A percentile compares a stretch with the other conserved stretches of the same genome.
Evolutionary conservation across 2,329 filamentous ascomycete species (phyloP).

Genomic region (Claviceps sp.): DNA sequence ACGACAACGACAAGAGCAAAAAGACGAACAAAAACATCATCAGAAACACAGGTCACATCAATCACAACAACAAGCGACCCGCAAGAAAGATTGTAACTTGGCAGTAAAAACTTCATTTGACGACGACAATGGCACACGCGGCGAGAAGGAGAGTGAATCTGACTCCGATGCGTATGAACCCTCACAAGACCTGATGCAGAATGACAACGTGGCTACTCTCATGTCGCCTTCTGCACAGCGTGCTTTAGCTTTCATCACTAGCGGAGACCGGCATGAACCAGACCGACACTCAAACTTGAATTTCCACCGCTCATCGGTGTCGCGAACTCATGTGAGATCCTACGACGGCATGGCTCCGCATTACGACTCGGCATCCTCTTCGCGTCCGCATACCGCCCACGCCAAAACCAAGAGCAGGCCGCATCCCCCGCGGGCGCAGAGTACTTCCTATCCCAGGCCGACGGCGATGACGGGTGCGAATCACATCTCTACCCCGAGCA

Average conservation of each 20-base stretch:
- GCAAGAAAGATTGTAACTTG: constrained; percentile 16
- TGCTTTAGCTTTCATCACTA: constrained; percentile 37
- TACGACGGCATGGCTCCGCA: constrained; percentile 12
- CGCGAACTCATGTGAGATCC: constrained; percentile 21
- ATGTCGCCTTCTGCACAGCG: constrained; percentile 35
- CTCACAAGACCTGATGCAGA: constrained; percentile 18
- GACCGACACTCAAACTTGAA: constrained; percentile 12
- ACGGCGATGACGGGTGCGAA: constrained; percentile 12
- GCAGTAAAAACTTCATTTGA: constrained; percentile 33
- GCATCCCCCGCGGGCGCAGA: constrained; percentile 28
- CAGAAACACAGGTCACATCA: too few relatives aligned
- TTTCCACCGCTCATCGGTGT: constrained; percentile 20
- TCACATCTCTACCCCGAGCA: constrained; percentile 5
- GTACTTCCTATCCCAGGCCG: constrained; percentile 32
- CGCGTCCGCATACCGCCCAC: constrained; percentile 41
- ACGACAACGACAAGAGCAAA: too few relatives aligned
- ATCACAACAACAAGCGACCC: constrained; percentile 18
- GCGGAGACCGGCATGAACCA: constrained; percentile 24
- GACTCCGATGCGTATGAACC: constrained; percentile 28
- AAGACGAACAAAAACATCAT: too few relatives aligned
- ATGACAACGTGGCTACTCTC: constrained; percentile 11
- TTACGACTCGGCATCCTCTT: constrained; percentile 10
- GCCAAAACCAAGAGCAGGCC: constrained; percentile 35
- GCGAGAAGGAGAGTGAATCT: constrained; percentile 13
- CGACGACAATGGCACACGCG: not conserved